phyloP scores from a whole-genome alignment of 495 filamentous ascomycete genomes.

The Tuber microsphaerosporum region DNA sequence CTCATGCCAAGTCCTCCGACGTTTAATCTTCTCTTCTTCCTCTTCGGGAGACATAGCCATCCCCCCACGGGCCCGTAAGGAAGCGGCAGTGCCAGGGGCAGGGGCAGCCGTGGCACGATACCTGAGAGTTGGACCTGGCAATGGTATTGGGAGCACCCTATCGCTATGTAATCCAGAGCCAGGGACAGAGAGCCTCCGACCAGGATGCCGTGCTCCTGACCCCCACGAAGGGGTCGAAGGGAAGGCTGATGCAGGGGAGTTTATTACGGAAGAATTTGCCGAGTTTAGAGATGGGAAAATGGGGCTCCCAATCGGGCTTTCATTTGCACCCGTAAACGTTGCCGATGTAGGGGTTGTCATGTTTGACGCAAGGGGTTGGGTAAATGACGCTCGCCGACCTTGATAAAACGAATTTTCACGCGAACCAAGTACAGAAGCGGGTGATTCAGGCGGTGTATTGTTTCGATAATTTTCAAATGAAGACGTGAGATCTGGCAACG shows the following conservation, averaged over 20 bases:
- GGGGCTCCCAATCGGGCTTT: constrained; percentile 37
- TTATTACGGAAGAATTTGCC: constrained; percentile 26
- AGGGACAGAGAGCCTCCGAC: constrained; percentile 29
- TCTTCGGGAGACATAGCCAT: constrained; percentile 36
- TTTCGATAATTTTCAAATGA: constrained; percentile 36
- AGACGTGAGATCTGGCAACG: constrained; percentile 27
- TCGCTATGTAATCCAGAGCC: constrained; percentile 16
- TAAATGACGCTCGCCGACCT: constrained; percentile 21
- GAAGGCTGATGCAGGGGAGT: constrained; percentile 23
- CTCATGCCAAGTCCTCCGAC: constrained; percentile 38
- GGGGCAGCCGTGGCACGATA: constrained; percentile 15
- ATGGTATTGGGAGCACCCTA: constrained; percentile 20
- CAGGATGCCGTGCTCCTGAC: constrained; percentile 26
- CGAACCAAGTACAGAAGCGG: constrained; percentile 32
- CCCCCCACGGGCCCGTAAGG: constrained; percentile 6
- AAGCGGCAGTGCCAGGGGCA: constrained; percentile 14
- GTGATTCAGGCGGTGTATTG: constrained; percentile 41
- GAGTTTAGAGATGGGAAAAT: constrained; percentile 22
- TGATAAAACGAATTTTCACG: constrained; percentile 25
- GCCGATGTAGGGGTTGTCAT: constrained; percentile 39
- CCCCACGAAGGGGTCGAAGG: constrained; percentile 16
- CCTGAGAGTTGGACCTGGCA: constrained; percentile 14
- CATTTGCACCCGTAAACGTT: constrained; percentile 30
- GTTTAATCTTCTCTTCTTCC: constrained; percentile 27
- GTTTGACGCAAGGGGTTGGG: constrained; percentile 30